Evolutionary conservation across 164 flowering plant genomes (phyloP), one percentile per base, ranked within the genome.

Genomic region (Brasenia schreberi): DNA sequence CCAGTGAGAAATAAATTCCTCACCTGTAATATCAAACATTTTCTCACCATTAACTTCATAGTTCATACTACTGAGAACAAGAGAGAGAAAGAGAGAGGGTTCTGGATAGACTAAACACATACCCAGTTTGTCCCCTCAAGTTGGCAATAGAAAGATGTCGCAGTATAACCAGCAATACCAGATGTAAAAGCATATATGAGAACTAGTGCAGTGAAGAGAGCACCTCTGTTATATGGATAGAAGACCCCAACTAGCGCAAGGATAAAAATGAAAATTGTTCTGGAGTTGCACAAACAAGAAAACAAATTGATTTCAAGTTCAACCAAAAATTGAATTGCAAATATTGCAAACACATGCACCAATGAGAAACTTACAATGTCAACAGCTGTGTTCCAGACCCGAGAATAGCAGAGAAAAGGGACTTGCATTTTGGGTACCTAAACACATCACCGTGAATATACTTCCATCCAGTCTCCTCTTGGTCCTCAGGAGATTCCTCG

Each of bases 401-500:
- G 65, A 81, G 77, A 23, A 80, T 74, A 3, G 85, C 87, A 14
- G 85, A 76, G 67, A 83, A 74, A 61, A 84, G 56, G 14, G 82
- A 81, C 67, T 83, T 83, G 75, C 74, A 68, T 67, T 77, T 80
- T 7, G 85, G 87, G 67, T 64, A 83, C 42, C 87, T 75, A n/a
- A 83, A 83, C 19, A 83, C 87, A 77, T 83, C 85, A 18, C 83
- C 85, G 69, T 83, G 87, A 45, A 80, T 81, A 75, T 83, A 81
- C 76, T 81, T 81, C 87, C 85, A 83, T 62, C 87, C 85, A 56
- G 87, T 80, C 67, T 83, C 85, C 66, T 83, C 87, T 74, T 77
- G 85, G 70, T 83, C 85, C 67, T 83, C 85, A 64, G 76, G 79
- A 5, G 82, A 69, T 65, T 83, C 85, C 72, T 81, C 87, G 69